Conservation (phyloP, 441 rosid species). For the Corymbia citriodora region DNA sequence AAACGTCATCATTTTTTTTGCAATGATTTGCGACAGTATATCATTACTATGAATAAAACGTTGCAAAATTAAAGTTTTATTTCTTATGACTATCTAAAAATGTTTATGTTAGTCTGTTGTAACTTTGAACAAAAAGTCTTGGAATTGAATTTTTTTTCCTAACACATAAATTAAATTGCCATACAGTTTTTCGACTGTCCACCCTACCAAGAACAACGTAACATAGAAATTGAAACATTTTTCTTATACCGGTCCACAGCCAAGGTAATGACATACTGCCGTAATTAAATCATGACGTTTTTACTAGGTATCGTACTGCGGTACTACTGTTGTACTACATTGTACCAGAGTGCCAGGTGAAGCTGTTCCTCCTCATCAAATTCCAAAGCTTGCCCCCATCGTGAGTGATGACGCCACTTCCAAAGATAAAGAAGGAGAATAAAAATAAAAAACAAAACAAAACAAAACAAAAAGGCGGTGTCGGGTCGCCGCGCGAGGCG, state of each 20-base stretch:
- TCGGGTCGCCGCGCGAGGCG: not conserved
- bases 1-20: not conserved
- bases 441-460: not conserved
- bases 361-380: not conserved
- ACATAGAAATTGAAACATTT: not conserved
- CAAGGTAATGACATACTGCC: no score
- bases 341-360: not conserved
- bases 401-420: not conserved
- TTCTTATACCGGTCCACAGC: not conserved
- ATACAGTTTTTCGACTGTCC: not conserved
- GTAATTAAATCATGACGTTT: not conserved
- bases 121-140: not conserved
- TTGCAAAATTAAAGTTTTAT: not conserved
- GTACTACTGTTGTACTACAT: not conserved
- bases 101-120: not conserved
- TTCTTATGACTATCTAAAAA: not conserved
- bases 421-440: not conserved
- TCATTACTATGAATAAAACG: accelerated
- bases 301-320: not conserved
- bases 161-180: not conserved
- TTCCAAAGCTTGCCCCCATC: not conserved
- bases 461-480: not conserved
- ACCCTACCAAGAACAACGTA: not conserved
- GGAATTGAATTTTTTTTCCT: not conserved
- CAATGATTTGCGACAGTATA: not conserved